Base-by-base conservation (phyloP, 345 rosid species). In the Populus alba region DNA sequence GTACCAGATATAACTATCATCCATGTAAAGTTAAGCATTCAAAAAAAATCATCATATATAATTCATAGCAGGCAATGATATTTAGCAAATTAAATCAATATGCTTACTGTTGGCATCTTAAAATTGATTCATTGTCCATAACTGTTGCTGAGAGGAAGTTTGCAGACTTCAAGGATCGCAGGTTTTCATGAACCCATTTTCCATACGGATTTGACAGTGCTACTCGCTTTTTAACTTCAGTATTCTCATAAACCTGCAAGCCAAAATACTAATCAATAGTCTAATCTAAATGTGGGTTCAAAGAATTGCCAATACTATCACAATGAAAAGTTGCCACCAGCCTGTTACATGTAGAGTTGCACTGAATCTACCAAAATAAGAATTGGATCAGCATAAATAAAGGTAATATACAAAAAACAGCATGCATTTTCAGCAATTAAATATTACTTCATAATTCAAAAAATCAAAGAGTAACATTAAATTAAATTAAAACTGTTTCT, bases 41-140 rank as follows among this genome's bases (percentile, higher is more conserved):
- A 66, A 66, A 33, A 4, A 16, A 7, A 8, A 31, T 31, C 16
- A 29, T 66, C 23, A 66, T 16, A 12, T n/a, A 68, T 18, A 27
- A 33, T 63, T 17, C 51, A n/a, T 31, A 37, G 72, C 66, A 41
- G 70, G 65, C 29, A 68, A 38, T 65, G 41, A 33, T 63, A 78
- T 41, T 9, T 25, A 72, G 33, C 18, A 75, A 74, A 38, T 11
- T 22, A 61, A 70, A 79, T 39, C 16, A 51, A 35, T 68, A 79
- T 57, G 66, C 91, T 88, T 89, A 96, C 99, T 94, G 99, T 80
- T 96, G 99, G 79, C 86, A 87, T 85, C 93, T 89, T 84, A 96
- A 72, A 85, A 87, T 92, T 72, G 87, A 89, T 83, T 90, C 98
- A 85, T 86, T 90, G 77, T 96, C 99, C 90, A 92, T 82, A 72